phyloP scores from a whole-genome alignment of 345 rosid genomes.

The Salix purpurea region DNA sequence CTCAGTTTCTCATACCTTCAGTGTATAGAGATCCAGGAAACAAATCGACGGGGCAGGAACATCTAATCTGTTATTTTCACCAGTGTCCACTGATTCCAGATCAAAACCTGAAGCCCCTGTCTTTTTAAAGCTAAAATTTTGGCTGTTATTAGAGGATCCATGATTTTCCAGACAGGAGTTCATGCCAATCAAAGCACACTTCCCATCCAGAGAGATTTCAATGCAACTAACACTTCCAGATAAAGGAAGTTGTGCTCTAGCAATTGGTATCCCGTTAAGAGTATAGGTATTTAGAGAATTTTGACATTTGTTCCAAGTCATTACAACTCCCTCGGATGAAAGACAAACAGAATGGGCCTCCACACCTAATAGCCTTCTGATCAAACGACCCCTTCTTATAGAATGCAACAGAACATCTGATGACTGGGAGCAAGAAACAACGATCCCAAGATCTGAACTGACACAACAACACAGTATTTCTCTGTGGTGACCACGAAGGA shows the following conservation, averaged over 20 bases:
- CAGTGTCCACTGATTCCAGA: conserved; percentile 34
- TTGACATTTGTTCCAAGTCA: conserved; percentile 69
- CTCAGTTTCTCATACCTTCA: conserved; percentile 47
- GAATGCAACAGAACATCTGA: conserved; percentile 80
- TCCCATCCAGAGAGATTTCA: conserved; percentile 79
- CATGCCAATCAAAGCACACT: conserved; percentile 65
- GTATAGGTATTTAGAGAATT: conserved; percentile 66
- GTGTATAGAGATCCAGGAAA: conserved; percentile 71
- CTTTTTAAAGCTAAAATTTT: conserved; percentile 23
- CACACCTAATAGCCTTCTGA: conserved; percentile 74
- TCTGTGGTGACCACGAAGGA: conserved; percentile 76
- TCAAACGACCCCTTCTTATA: conserved; percentile 74
- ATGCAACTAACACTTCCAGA: conserved; percentile 70
- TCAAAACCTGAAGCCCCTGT: conserved; percentile 31
- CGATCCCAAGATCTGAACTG: conserved; percentile 82
- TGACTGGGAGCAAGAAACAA: conserved; percentile 69
- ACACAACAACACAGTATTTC: conserved; percentile 76
- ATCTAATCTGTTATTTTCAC: conserved; percentile 42
- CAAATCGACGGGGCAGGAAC: conserved; percentile 72
- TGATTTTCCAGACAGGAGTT: conserved; percentile 41
- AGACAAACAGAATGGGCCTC: conserved; percentile 76
- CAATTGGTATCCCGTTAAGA: conserved; percentile 61
- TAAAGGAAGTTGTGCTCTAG: conserved; percentile 62
- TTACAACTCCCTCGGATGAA: conserved; percentile 70
- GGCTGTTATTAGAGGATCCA: conserved; percentile 18